Evolutionary conservation across 441 rosid genomes (phyloP).

Genomic region (Cnidoscolus chayamansa): DNA sequence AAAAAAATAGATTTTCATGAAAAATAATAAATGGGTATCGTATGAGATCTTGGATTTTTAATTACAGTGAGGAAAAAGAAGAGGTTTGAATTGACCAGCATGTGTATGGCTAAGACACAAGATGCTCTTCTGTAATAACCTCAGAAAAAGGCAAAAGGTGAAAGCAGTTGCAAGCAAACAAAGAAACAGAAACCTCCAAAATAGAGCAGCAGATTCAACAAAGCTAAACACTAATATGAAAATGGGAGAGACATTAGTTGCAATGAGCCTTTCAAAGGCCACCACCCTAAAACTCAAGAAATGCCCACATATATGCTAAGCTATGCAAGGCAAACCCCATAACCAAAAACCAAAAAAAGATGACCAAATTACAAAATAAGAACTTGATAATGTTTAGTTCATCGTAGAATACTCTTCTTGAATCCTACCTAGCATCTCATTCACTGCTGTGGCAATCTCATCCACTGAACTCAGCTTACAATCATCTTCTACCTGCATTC

Average conservation of each 20-base stretch:
- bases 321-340: background rate
- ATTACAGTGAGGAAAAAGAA: too few species aligned
- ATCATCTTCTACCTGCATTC: slow-evolving; percentile 83
- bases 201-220: slow-evolving; percentile 9
- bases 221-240: slow-evolving; percentile 16
- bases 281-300: slow-evolving; percentile 13
- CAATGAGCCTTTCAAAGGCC: slow-evolving; percentile 27
- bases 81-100: slow-evolving; percentile 30
- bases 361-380: slow-evolving; percentile 10
- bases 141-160: background rate
- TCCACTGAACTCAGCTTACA: slow-evolving; percentile 72
- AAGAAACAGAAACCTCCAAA: slow-evolving; percentile 21
- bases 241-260: slow-evolving; percentile 23
- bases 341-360: slow-evolving; percentile 4
- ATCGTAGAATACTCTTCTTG: slow-evolving; percentile 38
- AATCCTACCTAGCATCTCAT: slow-evolving; percentile 64
- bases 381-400: background rate
- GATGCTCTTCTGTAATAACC: background rate
- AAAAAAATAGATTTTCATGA: slow-evolving; percentile 10
- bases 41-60: too few species aligned
- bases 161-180: background rate
- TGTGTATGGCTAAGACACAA: slow-evolving; percentile 19
- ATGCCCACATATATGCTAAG: slow-evolving; percentile 12
- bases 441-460: slow-evolving; percentile 67
- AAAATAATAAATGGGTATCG: too few species aligned